Conservation (phyloP, 1,284 basidiomycete genomes). For the Papiliotrema terrestris region DNA sequence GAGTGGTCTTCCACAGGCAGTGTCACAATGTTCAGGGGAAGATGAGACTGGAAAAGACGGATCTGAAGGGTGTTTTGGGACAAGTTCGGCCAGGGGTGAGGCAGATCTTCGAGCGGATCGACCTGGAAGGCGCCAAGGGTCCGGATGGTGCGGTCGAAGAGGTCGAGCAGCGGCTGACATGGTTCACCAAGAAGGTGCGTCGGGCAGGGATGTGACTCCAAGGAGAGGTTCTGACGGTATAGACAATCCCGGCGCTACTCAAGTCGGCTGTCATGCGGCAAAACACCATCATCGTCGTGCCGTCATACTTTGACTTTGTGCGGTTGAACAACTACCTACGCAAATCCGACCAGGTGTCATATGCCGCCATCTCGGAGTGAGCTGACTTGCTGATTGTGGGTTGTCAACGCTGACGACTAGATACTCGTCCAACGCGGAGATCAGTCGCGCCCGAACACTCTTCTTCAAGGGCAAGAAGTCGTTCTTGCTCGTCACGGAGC, state of each 20-base stretch:
- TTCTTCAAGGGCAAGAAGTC: conserved; percentile 87
- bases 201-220: not conserved
- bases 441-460: conserved; percentile 83
- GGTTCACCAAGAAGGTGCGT: conserved; percentile 77
- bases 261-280: conserved; percentile 88
- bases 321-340: conserved; percentile 82
- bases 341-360: conserved; percentile 65
- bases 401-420: conserved; percentile 48
- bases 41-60: conserved; percentile 59
- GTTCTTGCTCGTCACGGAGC: conserved; percentile 87
- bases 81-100: conserved; percentile 72
- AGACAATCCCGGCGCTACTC: conserved; percentile 74
- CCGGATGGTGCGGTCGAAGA: conserved; percentile 66
- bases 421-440: conserved; percentile 89
- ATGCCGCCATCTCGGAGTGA: conserved; percentile 83
- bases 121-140: conserved; percentile 35
- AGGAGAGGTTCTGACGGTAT: conserved; percentile 1
- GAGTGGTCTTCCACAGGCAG: conserved; percentile 67
- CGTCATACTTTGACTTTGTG: conserved; percentile 96
- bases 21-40: conserved; percentile 85
- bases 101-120: conserved; percentile 57
- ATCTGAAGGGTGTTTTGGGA: conserved; percentile 61
- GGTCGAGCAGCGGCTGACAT: conserved; percentile 76
- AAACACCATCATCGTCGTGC: conserved; percentile 84
- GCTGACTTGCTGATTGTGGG: not conserved